Percentiles rank a stretch among this genome's conserved stretches.
Conservation (phyloP, 2,329 filamentous ascomycete species). For the Penicillium thymicola region DNA sequence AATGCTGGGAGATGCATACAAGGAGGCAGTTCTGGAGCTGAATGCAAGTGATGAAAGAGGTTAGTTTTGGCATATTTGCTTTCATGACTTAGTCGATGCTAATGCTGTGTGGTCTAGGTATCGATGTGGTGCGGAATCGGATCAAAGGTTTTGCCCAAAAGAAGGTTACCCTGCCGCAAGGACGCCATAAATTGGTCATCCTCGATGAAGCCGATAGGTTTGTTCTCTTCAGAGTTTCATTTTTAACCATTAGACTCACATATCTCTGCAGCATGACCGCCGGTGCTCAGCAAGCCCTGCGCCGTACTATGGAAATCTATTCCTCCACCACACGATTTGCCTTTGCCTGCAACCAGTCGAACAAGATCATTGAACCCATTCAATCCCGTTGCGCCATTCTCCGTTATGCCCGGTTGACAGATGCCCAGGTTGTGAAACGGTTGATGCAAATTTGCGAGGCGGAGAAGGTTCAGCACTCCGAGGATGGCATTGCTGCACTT, state of each 20-base stretch:
- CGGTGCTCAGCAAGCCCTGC: conserved; percentile 89
- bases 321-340: conserved; percentile 94
- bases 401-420: conserved; percentile 86
- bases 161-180: conserved; percentile 89
- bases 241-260: not conserved
- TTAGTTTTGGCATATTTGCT: conserved; percentile 25
- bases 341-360: conserved; percentile 97
- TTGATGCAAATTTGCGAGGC: conserved; percentile 89
- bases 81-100: not conserved
- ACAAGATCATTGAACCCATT: conserved; percentile 99
- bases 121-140: conserved; percentile 93
- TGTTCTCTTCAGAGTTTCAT: not conserved
- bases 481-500: conserved; percentile 91
- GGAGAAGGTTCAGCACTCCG: conserved; percentile 83
- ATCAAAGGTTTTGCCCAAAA: conserved; percentile 99
- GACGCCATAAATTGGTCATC: conserved; percentile 93
- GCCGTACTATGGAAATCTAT: conserved; percentile 98
- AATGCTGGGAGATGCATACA: conserved; percentile 87
- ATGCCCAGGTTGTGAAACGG: conserved; percentile 86
- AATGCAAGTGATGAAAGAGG: conserved; percentile 95
- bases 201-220: conserved; percentile 91
- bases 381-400: conserved; percentile 96
- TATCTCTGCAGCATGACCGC: conserved; percentile 73
- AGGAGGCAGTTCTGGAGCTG: conserved; percentile 92
- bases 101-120: conserved; percentile 53